Evolutionary conservation across 371 early-diverging fungal genomes (phyloP), one percentile per base, ranked within the genome.

Genomic region (Mucor lusitanicus): DNA sequence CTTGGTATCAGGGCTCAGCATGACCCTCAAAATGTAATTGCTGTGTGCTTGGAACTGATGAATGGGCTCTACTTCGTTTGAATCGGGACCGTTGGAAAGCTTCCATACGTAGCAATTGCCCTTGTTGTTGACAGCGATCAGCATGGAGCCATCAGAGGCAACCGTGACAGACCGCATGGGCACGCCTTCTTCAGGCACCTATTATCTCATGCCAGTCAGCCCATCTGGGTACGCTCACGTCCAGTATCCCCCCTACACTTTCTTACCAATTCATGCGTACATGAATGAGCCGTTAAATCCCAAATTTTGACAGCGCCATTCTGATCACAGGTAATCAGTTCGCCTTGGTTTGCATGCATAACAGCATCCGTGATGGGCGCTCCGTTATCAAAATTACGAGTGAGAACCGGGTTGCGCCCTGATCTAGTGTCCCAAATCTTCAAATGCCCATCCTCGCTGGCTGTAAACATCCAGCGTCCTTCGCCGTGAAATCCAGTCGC

Each of bases 271-370:
- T 94, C 92, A 71, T 94, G 94, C 9, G 94, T 94, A 76, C 94
- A 96, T 4, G 90, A 83, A 71, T 94, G 92, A 48, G 92, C 95
- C n/a, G 89, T 88, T 68, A 97, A 76, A 83, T 96, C 93, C 97
- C 97, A 97, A 17, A 97, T 88, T 66, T 92, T 93, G 44, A 98
- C 92, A 39, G 87, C 80, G 5, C 99, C 99, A 67, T 91, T 92
- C 69, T 96, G 96, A 83, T 98, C 97, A 77, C 96, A 95, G 0
- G 97, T 94, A 54, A 96, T 88, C 8, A 98, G 74, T 70, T 97
- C 95, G 37, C 95, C 97, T 76, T 96, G 96, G 72, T 97, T 87
- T 0, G 99, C 97, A 79, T 97, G 97, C 72, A 97, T 95, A 2
- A 94, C 94, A 25, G 96, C 92, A 75, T 97, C 97, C 65, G 93